These are phyloP conservation scores for Botryosphaeria dothidea DNA, from an alignment of 2,329 filamentous ascomycete species.

Conservation along the genomic window DNA sequence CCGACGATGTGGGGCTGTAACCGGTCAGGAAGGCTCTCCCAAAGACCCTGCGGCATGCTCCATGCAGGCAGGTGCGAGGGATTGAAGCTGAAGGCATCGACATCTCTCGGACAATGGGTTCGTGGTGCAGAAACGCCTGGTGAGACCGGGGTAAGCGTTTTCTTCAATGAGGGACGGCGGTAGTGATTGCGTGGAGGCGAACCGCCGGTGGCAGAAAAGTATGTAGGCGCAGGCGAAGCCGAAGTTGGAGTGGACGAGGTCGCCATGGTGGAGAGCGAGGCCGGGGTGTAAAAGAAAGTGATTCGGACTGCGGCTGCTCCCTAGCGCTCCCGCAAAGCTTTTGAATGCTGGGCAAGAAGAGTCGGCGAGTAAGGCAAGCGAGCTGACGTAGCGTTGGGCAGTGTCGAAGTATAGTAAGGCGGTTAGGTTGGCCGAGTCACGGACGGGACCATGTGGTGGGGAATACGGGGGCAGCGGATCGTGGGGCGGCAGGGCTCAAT, in stretches of 20 bases:
- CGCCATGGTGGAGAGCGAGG: constrained; percentile 1
- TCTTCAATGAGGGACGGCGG: constrained; percentile 13
- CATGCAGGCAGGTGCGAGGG: constrained; percentile 40
- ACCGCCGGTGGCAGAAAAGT: constrained; percentile 8
- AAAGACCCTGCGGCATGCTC: constrained; percentile 39
- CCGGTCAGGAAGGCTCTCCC: constrained; percentile 36
- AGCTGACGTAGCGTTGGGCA: constrained; percentile 10
- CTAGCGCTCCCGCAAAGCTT: constrained; percentile 12
- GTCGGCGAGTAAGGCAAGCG: not conserved
- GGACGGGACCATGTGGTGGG: constrained; percentile 13
- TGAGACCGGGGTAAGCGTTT: constrained; percentile 2
- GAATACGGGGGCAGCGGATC: constrained; percentile 14
- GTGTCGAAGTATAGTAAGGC: constrained; percentile 1
- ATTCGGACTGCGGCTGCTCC: constrained; percentile 3
- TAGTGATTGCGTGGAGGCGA: constrained; percentile 12
- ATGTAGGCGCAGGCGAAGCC: not conserved
- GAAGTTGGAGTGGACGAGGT: not conserved
- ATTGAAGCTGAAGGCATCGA: constrained; percentile 40
- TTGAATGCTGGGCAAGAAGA: not conserved
- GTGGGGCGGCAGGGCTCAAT: constrained; percentile 12
- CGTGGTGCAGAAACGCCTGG: constrained; percentile 26
- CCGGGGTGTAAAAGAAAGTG: constrained; percentile 1
- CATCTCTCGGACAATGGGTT: constrained; percentile 35
- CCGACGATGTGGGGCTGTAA: constrained; percentile 36
- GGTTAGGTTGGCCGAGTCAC: not conserved